These are phyloP conservation scores for Talaromyces sp. DNA, from an alignment of 2,329 filamentous ascomycete genomes.

Conservation along the genomic window DNA sequence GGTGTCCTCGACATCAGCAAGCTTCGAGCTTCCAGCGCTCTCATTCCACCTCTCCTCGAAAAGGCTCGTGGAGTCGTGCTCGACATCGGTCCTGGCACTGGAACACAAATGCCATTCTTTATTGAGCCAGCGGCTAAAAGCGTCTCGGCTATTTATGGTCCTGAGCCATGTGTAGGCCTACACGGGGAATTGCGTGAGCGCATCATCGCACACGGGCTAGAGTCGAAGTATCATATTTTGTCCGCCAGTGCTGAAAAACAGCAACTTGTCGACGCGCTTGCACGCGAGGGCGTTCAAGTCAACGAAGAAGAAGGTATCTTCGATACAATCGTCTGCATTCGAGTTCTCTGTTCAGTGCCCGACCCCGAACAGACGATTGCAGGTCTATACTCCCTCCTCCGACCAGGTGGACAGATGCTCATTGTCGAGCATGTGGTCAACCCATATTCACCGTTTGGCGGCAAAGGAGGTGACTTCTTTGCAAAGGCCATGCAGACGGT, in stretches of 20 bases:
- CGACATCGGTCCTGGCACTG: constrained; percentile 55
- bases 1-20: constrained; percentile 19
- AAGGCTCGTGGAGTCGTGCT: constrained; percentile 46
- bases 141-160: constrained; percentile 53
- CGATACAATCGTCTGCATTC: constrained; percentile 55
- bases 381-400: constrained; percentile 52
- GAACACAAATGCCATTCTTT: constrained; percentile 51
- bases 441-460: constrained; percentile 44
- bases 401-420: constrained; percentile 56
- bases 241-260: constrained; percentile 49
- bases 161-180: constrained; percentile 53
- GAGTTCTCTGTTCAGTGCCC: constrained; percentile 57
- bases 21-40: constrained; percentile 34
- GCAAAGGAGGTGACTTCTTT: constrained; percentile 42
- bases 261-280: constrained; percentile 47
- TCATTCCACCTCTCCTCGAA: constrained; percentile 44
- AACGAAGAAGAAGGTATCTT: constrained; percentile 42
- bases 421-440: constrained; percentile 58
- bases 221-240: constrained; percentile 52
- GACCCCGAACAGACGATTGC: constrained; percentile 46
- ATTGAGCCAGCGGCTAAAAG: constrained; percentile 30
- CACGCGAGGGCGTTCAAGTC: constrained; percentile 42
- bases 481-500: constrained; percentile 49
- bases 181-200: constrained; percentile 46
- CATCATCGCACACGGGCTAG: constrained; percentile 44